A percentile compares a stretch with the other conserved stretches of the same genome.
Evolutionary conservation across 2,329 filamentous ascomycete genomes (phyloP).

Genomic region (Pseudogymnoascus sp.): DNA sequence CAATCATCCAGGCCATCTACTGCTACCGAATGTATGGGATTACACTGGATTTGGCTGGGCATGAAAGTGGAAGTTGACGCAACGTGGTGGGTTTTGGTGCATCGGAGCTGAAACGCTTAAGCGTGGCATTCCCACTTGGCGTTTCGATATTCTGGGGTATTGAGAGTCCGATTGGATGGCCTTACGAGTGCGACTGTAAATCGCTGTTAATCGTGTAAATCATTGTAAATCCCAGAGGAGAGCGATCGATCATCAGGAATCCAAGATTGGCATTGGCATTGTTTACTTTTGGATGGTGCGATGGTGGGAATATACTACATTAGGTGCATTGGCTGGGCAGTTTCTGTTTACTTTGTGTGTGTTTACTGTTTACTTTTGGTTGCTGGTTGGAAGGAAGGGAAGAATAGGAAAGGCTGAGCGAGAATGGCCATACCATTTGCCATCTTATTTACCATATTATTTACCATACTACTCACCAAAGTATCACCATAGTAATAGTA

Average conservation of each 20-base stretch:
- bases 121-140: slow-evolving; percentile 5
- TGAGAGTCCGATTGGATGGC: slow-evolving; percentile 17
- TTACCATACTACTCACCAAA: no score
- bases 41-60: background rate
- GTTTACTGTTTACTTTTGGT: background rate
- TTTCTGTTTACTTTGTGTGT: background rate
- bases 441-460: no score
- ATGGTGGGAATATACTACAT: background rate
- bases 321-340: background rate
- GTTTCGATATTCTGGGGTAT: slow-evolving; percentile 26
- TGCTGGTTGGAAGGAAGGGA: background rate
- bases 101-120: slow-evolving; percentile 2
- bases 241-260: background rate
- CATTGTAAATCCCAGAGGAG: background rate
- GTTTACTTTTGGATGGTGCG: background rate
- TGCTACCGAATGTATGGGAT: background rate
- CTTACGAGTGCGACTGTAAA: background rate
- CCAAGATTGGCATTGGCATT: background rate
- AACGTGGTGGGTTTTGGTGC: slow-evolving; percentile 1
- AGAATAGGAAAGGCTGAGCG: background rate
- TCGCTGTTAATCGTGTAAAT: background rate
- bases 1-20: background rate
- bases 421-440: background rate
- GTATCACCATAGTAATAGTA: no score
- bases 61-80: background rate